Conservation (phyloP, 345 rosid genomes). For the Cardamine occulta region DNA sequence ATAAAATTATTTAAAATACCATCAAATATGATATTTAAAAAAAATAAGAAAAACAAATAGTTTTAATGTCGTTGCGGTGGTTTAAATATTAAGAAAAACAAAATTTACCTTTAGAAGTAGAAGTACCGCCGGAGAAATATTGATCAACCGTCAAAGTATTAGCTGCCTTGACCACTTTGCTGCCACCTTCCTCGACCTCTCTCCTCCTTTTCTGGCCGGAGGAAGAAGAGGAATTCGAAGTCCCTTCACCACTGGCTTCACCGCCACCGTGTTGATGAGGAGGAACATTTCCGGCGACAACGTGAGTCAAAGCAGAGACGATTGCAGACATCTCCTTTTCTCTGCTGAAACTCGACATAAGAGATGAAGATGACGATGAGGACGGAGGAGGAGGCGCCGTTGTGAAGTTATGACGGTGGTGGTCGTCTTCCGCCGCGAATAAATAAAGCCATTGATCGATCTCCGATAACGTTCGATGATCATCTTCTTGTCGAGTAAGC, state of each 20-base stretch:
- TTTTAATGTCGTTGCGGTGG: background rate
- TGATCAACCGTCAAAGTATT: slow-evolving; percentile 45
- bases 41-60: background rate
- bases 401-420: slow-evolving; percentile 11
- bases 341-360: slow-evolving; percentile 45
- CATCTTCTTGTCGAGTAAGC: slow-evolving; percentile 39
- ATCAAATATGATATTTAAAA: background rate
- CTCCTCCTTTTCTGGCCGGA: slow-evolving; percentile 49
- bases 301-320: slow-evolving; percentile 74
- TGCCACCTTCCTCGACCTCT: slow-evolving; percentile 45
- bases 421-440: slow-evolving; percentile 17
- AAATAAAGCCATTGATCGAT: slow-evolving; percentile 43
- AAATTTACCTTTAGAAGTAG: slow-evolving; percentile 32
- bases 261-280: background rate
- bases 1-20: background rate
- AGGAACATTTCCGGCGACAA: slow-evolving; percentile 67
- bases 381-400: background rate
- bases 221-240: slow-evolving; percentile 38
- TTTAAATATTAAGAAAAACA: background rate
- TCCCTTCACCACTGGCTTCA: slow-evolving; percentile 27
- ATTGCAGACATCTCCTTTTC: slow-evolving; percentile 77
- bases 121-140: slow-evolving; percentile 37
- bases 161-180: slow-evolving; percentile 18
- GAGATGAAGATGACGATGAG: slow-evolving; percentile 15
- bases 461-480: slow-evolving; percentile 39